These are phyloP conservation scores for Fraxinus pennsylvanica DNA, from an alignment of 257 asterid species.

Conservation along the genomic window DNA sequence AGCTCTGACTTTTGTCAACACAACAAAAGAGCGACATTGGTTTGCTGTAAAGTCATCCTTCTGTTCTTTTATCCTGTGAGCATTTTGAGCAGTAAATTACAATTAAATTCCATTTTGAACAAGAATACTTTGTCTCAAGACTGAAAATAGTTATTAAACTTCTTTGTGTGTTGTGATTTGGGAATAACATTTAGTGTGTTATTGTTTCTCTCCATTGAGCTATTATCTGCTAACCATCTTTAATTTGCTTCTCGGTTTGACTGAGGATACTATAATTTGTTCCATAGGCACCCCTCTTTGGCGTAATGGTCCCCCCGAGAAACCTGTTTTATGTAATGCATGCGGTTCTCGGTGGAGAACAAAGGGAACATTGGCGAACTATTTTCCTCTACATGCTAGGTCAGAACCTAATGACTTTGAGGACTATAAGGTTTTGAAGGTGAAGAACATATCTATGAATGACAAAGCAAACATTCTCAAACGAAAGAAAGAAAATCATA, in stretches of 20 bases:
- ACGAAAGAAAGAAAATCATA: conserved; percentile 58
- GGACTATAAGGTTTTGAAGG: conserved; percentile 60
- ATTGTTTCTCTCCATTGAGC: not conserved
- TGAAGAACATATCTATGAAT: conserved; percentile 54
- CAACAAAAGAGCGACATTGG: not conserved
- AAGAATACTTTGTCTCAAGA: not conserved
- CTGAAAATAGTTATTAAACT: not conserved
- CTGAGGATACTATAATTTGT: conserved; percentile 11
- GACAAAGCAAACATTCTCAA: conserved; percentile 63
- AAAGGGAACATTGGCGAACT: conserved; percentile 89
- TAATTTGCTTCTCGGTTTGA: not conserved
- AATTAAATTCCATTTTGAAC: not conserved
- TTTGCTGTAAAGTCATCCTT: not conserved
- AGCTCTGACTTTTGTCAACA: not conserved
- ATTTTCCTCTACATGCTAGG: conserved; percentile 92
- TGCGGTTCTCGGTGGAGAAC: conserved; percentile 99
- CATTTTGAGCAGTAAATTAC: not conserved
- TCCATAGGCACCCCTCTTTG: conserved; percentile 90
- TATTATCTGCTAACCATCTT: not conserved
- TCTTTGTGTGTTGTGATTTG: not conserved
- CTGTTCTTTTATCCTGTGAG: not conserved
- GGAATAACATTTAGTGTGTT: not conserved
- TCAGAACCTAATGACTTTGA: conserved; percentile 75
- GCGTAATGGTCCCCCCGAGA: conserved; percentile 99
- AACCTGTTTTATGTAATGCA: conserved; percentile 97